Evolutionary conservation across 2,329 filamentous ascomycete species (phyloP).

Genomic region (Claviceps fusiformis): DNA sequence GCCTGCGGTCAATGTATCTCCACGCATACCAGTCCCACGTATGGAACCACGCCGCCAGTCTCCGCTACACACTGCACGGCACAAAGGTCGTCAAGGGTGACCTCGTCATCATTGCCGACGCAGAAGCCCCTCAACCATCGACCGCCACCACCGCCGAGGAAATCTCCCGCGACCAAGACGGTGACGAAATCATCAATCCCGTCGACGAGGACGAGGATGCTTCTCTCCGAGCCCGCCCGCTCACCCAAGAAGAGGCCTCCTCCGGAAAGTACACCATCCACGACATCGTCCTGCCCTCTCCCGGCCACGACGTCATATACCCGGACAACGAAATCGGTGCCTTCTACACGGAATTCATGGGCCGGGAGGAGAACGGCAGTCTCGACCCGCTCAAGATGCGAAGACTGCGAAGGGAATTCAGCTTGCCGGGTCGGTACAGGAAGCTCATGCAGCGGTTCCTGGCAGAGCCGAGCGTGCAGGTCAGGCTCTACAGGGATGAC

Average conservation of each 20-base stretch:
- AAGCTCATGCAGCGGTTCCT: conserved; percentile 66
- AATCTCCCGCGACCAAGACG: conserved; percentile 50
- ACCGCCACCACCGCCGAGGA: conserved; percentile 6
- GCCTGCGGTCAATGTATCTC: conserved; percentile 83
- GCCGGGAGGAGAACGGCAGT: conserved; percentile 56
- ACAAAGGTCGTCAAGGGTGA: conserved; percentile 67
- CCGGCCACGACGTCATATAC: conserved; percentile 81
- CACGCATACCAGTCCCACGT: conserved; percentile 93
- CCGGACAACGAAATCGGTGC: conserved; percentile 70
- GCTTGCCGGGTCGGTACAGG: conserved; percentile 76
- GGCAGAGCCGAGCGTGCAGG: conserved; percentile 49
- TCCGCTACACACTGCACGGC: conserved; percentile 67
- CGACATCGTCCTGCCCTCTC: conserved; percentile 83
- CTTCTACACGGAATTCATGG: conserved; percentile 83
- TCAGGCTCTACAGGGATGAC: conserved; percentile 55
- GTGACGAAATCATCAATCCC: conserved; percentile 29
- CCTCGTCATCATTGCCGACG: conserved; percentile 53
- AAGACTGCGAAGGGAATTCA: conserved; percentile 72
- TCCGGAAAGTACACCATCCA: conserved; percentile 69
- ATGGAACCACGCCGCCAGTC: conserved; percentile 78
- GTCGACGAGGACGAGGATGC: conserved; percentile 27
- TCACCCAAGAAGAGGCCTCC: conserved; percentile 65
- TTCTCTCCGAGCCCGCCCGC: conserved; percentile 48
- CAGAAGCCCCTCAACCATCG: conserved; percentile 15
- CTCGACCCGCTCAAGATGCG: conserved; percentile 82